Evolutionary conservation across 2,329 filamentous ascomycete genomes (phyloP).

Genomic region (Aspergillus oerlinghausenensis): DNA sequence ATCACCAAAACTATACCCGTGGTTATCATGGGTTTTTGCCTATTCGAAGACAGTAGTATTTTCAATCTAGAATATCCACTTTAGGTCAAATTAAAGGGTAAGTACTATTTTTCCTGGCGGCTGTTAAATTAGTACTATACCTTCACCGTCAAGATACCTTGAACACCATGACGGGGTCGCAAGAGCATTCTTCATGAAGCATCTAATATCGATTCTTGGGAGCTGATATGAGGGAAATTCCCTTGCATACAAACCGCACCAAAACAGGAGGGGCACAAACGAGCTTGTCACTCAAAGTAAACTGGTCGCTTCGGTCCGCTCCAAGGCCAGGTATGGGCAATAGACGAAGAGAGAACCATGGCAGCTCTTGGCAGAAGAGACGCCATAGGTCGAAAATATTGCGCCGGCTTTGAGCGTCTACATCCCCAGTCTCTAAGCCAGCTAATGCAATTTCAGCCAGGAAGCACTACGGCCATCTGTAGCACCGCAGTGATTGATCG

Average conservation of each 20-base stretch:
- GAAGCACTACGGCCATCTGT: not conserved
- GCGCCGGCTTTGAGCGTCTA: not conserved
- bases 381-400: not conserved
- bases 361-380: not conserved
- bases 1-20: no score
- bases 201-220: not conserved
- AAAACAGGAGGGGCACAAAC: no score
- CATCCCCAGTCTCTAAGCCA: not conserved
- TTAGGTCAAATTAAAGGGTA: not conserved
- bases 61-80: no score
- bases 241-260: not conserved
- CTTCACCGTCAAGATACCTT: not conserved
- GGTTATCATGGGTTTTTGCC: no score
- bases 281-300: not conserved
- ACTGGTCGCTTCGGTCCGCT: not conserved
- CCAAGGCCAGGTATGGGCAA: not conserved
- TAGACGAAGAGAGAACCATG: not conserved
- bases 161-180: not conserved
- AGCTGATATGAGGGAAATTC: not conserved
- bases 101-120: not conserved
- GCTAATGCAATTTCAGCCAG: not conserved
- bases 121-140: not conserved
- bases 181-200: not conserved
- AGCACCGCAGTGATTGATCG: not conserved
- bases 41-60: no score